Percentiles rank a stretch among this genome's conserved stretches.
These are phyloP conservation scores for Lasiosphaeriaceae sp. DNA, from an alignment of 495 filamentous ascomycete species.

Conservation along the genomic window DNA sequence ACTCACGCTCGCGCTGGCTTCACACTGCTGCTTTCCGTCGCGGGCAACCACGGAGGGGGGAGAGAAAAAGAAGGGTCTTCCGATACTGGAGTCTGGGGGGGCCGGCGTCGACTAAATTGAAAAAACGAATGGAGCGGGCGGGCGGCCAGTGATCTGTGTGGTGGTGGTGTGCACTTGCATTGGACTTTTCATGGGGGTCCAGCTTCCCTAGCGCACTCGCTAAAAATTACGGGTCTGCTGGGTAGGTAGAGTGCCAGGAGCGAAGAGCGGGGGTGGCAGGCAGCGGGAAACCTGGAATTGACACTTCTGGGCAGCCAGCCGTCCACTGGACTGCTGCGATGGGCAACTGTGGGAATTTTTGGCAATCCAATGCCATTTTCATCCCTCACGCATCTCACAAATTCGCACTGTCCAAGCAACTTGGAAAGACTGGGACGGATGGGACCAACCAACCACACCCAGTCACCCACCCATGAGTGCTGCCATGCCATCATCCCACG, in stretches of 20 bases:
- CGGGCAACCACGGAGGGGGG: constrained; percentile 10
- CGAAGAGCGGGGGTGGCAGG: background rate
- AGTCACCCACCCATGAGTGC: background rate
- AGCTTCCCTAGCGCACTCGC: background rate
- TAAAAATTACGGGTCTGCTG: background rate
- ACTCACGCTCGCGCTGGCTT: constrained; percentile 5
- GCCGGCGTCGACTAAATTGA: constrained; percentile 1
- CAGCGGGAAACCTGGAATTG: background rate
- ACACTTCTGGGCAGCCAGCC: background rate
- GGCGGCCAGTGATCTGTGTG: background rate
- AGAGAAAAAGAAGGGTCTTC: constrained; percentile 10
- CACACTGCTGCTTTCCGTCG: constrained; percentile 15
- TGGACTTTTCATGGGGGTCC: background rate
- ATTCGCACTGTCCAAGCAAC: background rate
- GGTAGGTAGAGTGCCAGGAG: background rate
- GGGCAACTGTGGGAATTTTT: background rate
- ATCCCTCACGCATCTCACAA: background rate
- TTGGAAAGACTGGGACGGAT: too few species aligned
- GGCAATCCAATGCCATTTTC: background rate
- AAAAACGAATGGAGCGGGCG: background rate
- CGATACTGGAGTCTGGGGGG: constrained; percentile 7
- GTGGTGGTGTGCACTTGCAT: background rate
- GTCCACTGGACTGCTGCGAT: background rate
- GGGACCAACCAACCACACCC: background rate
- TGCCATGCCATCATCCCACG: background rate